Percentiles rank a stretch among this genome's conserved stretches.
These are phyloP conservation scores for Lachnellula cervina DNA, from an alignment of 2,329 filamentous ascomycete species.

Conservation along the genomic window DNA sequence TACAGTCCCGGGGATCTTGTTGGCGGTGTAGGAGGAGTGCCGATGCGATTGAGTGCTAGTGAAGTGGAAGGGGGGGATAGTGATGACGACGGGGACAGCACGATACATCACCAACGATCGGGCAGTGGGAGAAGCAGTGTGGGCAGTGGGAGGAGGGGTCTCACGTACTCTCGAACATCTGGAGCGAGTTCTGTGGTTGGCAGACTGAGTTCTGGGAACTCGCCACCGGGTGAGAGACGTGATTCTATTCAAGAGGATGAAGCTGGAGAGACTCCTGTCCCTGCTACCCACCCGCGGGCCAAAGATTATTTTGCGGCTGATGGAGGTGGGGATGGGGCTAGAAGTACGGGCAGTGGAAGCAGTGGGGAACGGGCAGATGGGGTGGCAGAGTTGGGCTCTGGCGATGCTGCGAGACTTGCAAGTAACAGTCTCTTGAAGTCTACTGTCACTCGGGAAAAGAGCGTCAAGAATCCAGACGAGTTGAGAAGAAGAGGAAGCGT, in stretches of 20 bases:
- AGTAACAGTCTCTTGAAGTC: slow-evolving; percentile 55
- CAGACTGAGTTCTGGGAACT: slow-evolving; percentile 40
- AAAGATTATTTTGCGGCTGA: slow-evolving; percentile 26
- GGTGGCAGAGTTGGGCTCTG: slow-evolving; percentile 46
- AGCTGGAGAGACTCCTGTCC: slow-evolving; percentile 26
- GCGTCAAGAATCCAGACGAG: slow-evolving; percentile 64
- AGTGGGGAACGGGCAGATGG: slow-evolving; percentile 53
- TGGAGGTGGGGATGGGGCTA: slow-evolving; percentile 21
- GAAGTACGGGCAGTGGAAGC: slow-evolving; percentile 29
- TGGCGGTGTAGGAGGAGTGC: slow-evolving; percentile 71
- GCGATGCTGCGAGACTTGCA: slow-evolving; percentile 45
- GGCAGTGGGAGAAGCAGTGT: slow-evolving; percentile 68
- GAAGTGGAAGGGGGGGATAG: slow-evolving; percentile 88
- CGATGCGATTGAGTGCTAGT: slow-evolving; percentile 86
- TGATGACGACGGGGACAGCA: slow-evolving; percentile 62
- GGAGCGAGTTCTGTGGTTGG: slow-evolving; percentile 27
- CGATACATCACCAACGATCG: slow-evolving; percentile 59
- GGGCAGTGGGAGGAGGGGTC: slow-evolving; percentile 34
- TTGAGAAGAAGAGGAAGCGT: slow-evolving; percentile 74
- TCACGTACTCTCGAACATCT: slow-evolving; percentile 36
- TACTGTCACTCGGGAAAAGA: slow-evolving; percentile 58
- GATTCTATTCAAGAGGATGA: slow-evolving; percentile 23
- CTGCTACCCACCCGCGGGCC: slow-evolving; percentile 7
- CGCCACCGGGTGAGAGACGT: slow-evolving; percentile 36
- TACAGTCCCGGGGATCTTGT: slow-evolving; percentile 71